Base-by-base conservation (phyloP, 768 basidiomycete genomes). In the Podaxis sp. region DNA sequence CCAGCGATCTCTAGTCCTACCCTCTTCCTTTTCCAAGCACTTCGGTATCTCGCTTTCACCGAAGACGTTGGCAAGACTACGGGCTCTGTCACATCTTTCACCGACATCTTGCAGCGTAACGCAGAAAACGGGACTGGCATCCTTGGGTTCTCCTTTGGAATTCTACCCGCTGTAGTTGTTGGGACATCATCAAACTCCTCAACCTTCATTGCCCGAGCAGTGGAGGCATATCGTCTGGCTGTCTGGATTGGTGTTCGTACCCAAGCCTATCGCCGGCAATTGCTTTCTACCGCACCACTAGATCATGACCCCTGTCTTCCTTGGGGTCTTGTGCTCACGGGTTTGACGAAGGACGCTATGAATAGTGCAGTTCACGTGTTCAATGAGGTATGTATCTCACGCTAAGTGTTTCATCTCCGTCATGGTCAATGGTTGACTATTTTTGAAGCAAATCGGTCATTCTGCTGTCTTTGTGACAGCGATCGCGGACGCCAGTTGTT, bases 71-170 rank as follows among this genome's bases (percentile, higher is more conserved):
- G 52, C n/a, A 52, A 56, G 19, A 42, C 63, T 3, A 59, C 57
- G 26, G 48, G 54, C 44, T 64, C 66, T 6, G 42, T 58, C n/a
- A 66, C 63, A n/a, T 63, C 69, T 12, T 75, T 77, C 59, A 55
- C 61, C 5, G 70, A 76, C 33, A 52, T 70, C 36, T 67, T 83
- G 28, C 65, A 71, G 61, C 44, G 57, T 33, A 84, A 84, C 64
- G 48, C 66, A 40, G 62, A 72, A 13, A 67, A 79, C 51, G 65
- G 61, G 2, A 42, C 74, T 22, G 82, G 82, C 12, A 67, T 84
- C 54, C 69, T 84, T 6, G 84, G 81, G 3, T 82, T 85, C 70
- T 85, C 84, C n/a, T 85, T 83, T 52, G 85, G 85, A 30, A 78
- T 86, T 59, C 73, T 87, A 48, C 74, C 81, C 17, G 84, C 85